These are phyloP conservation scores for Acmispon strigosus DNA, from an alignment of 306 rosid species.

Conservation along the genomic window DNA sequence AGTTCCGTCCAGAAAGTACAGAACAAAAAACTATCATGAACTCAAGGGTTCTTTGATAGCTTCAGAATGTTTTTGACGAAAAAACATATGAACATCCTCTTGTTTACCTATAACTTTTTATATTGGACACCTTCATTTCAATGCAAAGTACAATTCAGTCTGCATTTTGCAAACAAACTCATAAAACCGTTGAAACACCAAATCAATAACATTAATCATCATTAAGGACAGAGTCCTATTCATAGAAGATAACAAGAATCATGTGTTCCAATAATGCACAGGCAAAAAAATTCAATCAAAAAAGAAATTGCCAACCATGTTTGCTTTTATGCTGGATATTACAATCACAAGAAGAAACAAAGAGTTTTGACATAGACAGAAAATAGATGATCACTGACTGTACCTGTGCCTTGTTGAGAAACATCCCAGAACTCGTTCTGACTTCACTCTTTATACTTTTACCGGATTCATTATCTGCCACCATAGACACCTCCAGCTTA, in stretches of 20 bases:
- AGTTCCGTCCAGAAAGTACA: not conserved
- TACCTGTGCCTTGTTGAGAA: constrained; percentile 71
- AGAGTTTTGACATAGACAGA: not conserved
- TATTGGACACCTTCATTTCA: not conserved
- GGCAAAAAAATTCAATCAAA: not conserved
- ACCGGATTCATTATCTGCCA: constrained; percentile 84
- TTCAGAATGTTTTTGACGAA: not conserved
- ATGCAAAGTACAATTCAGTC: not conserved
- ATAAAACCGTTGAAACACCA: not conserved
- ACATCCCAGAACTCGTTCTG: constrained; percentile 97
- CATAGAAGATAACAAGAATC: not conserved
- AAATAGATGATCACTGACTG: not conserved
- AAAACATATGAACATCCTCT: not conserved
- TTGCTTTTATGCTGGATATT: not conserved
- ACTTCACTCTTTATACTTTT: constrained; percentile 68
- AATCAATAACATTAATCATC: not conserved
- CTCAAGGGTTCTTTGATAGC: not conserved
- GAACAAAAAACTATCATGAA: not conserved
- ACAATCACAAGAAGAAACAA: not conserved
- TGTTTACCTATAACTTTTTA: not conserved
- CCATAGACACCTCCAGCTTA: constrained; percentile 85
- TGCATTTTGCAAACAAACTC: not conserved
- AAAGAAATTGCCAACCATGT: not conserved
- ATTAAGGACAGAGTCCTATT: not conserved
- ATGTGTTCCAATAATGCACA: not conserved